Evolutionary conservation across 805 yeast genomes (phyloP).

Genomic region (Cyberlindnera galapagoensis): DNA sequence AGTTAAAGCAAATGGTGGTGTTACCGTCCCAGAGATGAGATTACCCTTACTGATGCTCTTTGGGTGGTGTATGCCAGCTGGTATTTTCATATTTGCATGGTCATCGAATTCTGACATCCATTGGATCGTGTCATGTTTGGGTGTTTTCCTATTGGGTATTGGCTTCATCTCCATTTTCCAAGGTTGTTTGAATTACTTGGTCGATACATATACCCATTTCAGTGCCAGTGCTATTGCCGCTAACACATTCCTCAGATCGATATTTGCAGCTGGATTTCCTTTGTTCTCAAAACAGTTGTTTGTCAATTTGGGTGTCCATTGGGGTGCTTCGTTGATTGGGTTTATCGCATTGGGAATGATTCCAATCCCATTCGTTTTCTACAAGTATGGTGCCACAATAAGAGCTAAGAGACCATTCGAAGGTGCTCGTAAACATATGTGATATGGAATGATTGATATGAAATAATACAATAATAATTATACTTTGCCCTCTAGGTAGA

Average conservation of each 20-base stretch:
- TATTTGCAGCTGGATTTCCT: conserved; percentile 58
- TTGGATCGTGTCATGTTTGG: conserved; percentile 55
- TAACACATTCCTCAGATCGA: conserved; percentile 51
- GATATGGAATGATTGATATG: no score
- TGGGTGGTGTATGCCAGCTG: conserved; percentile 41
- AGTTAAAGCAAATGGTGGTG: conserved; percentile 35
- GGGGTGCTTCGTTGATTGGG: conserved; percentile 52
- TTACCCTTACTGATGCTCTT: conserved; percentile 46
- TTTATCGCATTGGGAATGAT: conserved; percentile 42
- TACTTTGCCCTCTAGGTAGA: no score
- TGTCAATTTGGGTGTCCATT: conserved; percentile 39
- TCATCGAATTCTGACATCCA: conserved; percentile 37
- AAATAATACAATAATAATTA: no score
- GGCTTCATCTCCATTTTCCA: conserved; percentile 54
- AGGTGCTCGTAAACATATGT: no score
- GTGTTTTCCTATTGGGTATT: conserved; percentile 43
- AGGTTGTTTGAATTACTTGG: conserved; percentile 52
- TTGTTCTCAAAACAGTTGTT: conserved; percentile 50
- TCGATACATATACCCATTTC: conserved; percentile 50
- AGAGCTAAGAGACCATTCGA: conserved; percentile 24
- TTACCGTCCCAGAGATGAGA: conserved; percentile 54
- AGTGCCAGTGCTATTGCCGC: conserved; percentile 66
- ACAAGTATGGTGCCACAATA: conserved; percentile 38
- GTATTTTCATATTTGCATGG: conserved; percentile 62
- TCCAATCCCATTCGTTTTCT: conserved; percentile 53